phyloP scores from a whole-genome alignment of 208 protist species.

The Porcisia hertigi region DNA sequence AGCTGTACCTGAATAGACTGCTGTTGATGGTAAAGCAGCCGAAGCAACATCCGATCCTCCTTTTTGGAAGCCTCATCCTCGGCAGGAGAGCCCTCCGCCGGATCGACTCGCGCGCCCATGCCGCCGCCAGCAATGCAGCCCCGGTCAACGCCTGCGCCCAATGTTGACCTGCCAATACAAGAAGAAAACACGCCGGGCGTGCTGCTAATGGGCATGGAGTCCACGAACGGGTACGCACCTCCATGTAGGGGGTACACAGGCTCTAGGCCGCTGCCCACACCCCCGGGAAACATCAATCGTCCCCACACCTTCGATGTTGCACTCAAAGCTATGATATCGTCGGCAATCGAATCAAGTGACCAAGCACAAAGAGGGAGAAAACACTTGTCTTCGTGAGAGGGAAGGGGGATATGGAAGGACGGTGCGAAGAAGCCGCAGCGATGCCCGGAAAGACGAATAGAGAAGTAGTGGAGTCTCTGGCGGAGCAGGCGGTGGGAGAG shows the following conservation, averaged over 20 bases:
- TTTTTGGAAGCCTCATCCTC: slow-evolving; percentile 42
- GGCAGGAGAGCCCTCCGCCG: background rate
- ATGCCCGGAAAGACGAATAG: background rate
- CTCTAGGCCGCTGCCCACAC: slow-evolving; percentile 6
- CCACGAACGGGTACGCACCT: slow-evolving; percentile 16
- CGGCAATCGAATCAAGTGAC: background rate
- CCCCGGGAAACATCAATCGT: slow-evolving; percentile 14
- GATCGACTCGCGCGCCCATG: background rate
- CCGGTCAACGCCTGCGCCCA: background rate
- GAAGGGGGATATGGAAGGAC: background rate
- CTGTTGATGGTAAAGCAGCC: slow-evolving; percentile 83
- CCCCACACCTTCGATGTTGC: background rate
- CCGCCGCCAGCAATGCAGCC: background rate
- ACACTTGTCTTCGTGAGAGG: background rate
- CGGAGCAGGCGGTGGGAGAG: background rate
- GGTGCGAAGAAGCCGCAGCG: background rate
- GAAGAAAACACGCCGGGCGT: slow-evolving; percentile 1
- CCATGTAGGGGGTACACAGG: slow-evolving; percentile 1
- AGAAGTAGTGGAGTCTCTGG: background rate
- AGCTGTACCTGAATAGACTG: slow-evolving; percentile 83
- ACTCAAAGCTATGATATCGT: background rate
- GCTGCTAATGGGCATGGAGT: slow-evolving; percentile 6
- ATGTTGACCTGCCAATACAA: background rate
- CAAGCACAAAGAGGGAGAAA: background rate
- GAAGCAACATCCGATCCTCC: slow-evolving; percentile 78